Evolutionary conservation across 2,329 filamentous ascomycete species (phyloP), one percentile per base, ranked within the genome.

Genomic region (Fusarium sp.): DNA sequence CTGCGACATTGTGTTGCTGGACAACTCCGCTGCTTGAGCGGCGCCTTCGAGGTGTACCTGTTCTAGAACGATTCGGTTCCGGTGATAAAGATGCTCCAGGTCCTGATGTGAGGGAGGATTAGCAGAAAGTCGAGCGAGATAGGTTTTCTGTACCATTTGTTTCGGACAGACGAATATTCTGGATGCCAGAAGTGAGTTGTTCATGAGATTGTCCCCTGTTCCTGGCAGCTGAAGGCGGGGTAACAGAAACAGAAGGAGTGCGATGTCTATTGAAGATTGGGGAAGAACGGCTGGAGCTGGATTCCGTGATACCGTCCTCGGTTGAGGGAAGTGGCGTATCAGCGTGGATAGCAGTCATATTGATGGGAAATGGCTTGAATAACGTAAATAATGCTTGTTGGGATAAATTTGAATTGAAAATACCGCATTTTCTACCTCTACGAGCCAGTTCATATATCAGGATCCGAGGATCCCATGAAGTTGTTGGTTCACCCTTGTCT

Each of bases 1-100:
- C 74, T 2, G 33, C 43, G 0, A 79, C 74, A 16, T 75, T 55
- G 8, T 77, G 74, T 10, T 31, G 63, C 10, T 38, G 21, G 13
- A 15, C 44, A 12, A 42, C 13, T 8, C 48, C 31, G 0, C 67
- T 55, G 21, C 58, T 69, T 28, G 70, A 72, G 3, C 71, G 68
- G 1, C 66, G 63, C 15, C 46, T 26, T 0, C 61, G 9, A 5
- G 54, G 63, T 0, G 69, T 67, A 0, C 43, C 54, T 8, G 47
- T 21, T 8, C 38, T 57, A 1, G 43, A 49, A 11, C 53, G 37
- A 7, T 8, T 50, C 4, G 54, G 44, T 8, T 71, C 71, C 0
- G 70, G 68, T 0, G 66, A 62, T 1, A 73, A 53, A n/a, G 70
- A 61, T 23, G 26, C 38, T n/a, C 16, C 33, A 16, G 46, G 57